phyloP scores from a whole-genome alignment of 2,329 filamentous ascomycete species.

The Saccharata proteae region DNA sequence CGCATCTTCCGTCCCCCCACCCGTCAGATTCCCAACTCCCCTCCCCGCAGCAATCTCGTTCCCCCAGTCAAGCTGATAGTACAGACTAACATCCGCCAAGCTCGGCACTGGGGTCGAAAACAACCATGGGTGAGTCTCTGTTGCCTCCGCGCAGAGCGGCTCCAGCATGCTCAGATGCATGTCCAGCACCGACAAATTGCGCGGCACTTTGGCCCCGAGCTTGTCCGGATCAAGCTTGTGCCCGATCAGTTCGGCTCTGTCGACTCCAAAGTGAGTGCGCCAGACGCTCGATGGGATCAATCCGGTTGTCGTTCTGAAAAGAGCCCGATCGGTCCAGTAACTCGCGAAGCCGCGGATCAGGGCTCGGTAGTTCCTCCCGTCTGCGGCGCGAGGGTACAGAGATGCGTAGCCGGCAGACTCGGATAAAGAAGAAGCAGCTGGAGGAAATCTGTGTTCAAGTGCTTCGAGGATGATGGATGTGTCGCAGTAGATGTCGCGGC shows the following conservation, averaged over 20 bases:
- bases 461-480: slow-evolving; percentile 55
- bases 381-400: slow-evolving; percentile 15
- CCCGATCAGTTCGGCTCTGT: slow-evolving; percentile 27
- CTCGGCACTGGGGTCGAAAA: slow-evolving; percentile 22
- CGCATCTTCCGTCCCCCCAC: slow-evolving; percentile 19
- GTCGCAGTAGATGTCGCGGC: slow-evolving; percentile 57
- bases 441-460: slow-evolving; percentile 48
- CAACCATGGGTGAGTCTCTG: slow-evolving; percentile 17
- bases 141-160: slow-evolving; percentile 17
- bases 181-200: slow-evolving; percentile 26
- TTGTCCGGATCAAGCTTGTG: slow-evolving; percentile 26
- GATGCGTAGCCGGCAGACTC: slow-evolving; percentile 24
- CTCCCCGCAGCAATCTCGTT: slow-evolving; percentile 24
- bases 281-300: slow-evolving; percentile 29
- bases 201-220: slow-evolving; percentile 25
- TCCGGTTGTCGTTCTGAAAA: slow-evolving; percentile 29
- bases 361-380: slow-evolving; percentile 21
- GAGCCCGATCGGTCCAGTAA: slow-evolving; percentile 29
- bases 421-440: too few species aligned
- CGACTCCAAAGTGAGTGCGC: slow-evolving; percentile 26
- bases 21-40: slow-evolving; percentile 23
- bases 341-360: slow-evolving; percentile 27
- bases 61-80: slow-evolving; percentile 28
- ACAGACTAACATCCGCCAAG: slow-evolving; percentile 26
- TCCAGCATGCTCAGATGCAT: slow-evolving; percentile 27